A percentile compares a stretch with the other conserved stretches of the same genome.
phyloP scores from a whole-genome alignment of 805 yeast species.

The Candida methanosorbosa region DNA sequence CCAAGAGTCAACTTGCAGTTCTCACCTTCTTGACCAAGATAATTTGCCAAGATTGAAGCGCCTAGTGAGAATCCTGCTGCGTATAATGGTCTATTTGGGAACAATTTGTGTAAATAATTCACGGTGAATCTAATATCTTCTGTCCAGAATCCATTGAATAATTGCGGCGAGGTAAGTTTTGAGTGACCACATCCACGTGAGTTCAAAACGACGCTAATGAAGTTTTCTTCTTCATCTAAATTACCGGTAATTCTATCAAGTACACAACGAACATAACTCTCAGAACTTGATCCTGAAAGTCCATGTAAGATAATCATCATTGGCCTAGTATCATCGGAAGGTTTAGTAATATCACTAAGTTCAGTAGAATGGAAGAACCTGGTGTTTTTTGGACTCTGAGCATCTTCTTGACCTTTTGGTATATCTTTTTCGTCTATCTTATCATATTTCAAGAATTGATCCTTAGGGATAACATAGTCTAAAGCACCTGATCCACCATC shows the following conservation, averaged over 20 bases:
- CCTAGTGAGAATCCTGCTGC: constrained; percentile 81
- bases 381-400: constrained; percentile 43
- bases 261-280: constrained; percentile 59
- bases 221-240: constrained; percentile 26
- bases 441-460: constrained; percentile 12
- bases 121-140: constrained; percentile 57
- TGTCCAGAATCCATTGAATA: constrained; percentile 67
- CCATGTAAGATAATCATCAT: constrained; percentile 66
- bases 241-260: constrained; percentile 34
- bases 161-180: constrained; percentile 54
- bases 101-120: constrained; percentile 36
- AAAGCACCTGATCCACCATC: constrained; percentile 72
- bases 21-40: constrained; percentile 55
- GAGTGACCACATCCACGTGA: constrained; percentile 73
- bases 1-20: constrained; percentile 44
- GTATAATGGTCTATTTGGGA: constrained; percentile 57
- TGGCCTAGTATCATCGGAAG: constrained; percentile 35
- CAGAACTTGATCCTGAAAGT: constrained; percentile 80
- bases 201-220: constrained; percentile 65
- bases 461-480: constrained; percentile 54
- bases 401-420: constrained; percentile 31
- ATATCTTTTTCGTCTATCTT: constrained; percentile 19
- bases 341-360: constrained; percentile 17
- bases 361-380: constrained; percentile 44
- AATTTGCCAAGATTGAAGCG: constrained; percentile 62